Conservation (phyloP, 2,329 filamentous ascomycete genomes). For the Dothideomycetes sp. region DNA sequence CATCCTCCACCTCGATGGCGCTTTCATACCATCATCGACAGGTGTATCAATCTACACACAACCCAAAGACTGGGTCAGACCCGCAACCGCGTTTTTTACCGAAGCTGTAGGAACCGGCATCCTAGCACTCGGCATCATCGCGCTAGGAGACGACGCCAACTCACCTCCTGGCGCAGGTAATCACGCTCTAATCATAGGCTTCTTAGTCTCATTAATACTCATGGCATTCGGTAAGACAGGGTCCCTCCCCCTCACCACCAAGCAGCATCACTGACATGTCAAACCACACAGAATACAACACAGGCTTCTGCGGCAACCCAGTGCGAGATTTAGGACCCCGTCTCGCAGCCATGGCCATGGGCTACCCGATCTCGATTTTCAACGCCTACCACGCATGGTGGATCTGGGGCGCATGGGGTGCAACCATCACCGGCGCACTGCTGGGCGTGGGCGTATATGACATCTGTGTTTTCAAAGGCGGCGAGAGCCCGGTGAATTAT, state of each 20-base stretch:
- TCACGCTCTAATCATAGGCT: conserved; percentile 39
- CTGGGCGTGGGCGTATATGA: conserved; percentile 38
- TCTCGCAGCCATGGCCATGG: conserved; percentile 33
- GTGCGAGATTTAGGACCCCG: conserved; percentile 41
- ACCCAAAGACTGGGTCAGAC: conserved; percentile 15
- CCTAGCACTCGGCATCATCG: conserved; percentile 31
- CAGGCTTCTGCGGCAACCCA: conserved; percentile 38
- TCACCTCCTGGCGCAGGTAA: conserved; percentile 35
- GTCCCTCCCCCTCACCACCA: too few relatives aligned
- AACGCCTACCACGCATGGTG: conserved; percentile 28
- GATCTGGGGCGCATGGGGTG: conserved; percentile 35
- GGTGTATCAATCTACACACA: conserved; percentile 18
- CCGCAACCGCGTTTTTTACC: conserved; percentile 34
- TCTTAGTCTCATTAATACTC: conserved; percentile 26
- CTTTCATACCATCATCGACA: conserved; percentile 12
- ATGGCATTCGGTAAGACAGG: conserved; percentile 31
- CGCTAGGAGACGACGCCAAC: conserved; percentile 18
- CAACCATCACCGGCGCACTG: conserved; percentile 30
- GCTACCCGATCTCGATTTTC: conserved; percentile 28
- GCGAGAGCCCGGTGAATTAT: conserved; percentile 43
- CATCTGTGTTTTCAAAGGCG: conserved; percentile 37
- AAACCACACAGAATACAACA: conserved; percentile 29
- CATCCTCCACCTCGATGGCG: conserved; percentile 29
- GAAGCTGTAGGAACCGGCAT: conserved; percentile 25
- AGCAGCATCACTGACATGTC: too few relatives aligned